phyloP scores from a whole-genome alignment of 805 yeast species.

The Wickerhamomyces tratensis region DNA sequence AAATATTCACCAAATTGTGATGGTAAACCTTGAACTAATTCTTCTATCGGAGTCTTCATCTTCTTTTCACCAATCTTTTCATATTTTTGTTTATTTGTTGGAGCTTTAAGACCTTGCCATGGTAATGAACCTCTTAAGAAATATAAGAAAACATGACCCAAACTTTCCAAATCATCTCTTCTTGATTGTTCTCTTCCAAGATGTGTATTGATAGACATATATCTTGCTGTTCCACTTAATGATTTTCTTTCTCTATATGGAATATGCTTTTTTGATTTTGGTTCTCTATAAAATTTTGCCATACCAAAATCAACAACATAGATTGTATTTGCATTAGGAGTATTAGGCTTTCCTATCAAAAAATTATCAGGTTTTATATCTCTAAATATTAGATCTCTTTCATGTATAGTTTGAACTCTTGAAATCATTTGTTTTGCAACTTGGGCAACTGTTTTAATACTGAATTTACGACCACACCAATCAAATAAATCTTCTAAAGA shows the following conservation, averaged over 20 bases:
- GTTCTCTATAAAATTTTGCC: slow-evolving; percentile 98
- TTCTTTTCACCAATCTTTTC: slow-evolving; percentile 97
- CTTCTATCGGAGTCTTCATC: slow-evolving; percentile 78
- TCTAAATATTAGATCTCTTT: slow-evolving; percentile 83
- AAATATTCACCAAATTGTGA: slow-evolving; percentile 89
- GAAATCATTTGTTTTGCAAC: slow-evolving; percentile 92
- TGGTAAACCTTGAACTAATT: slow-evolving; percentile 70
- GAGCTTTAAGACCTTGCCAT: slow-evolving; percentile 99
- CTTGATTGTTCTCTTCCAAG: slow-evolving; percentile 95
- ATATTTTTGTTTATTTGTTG: slow-evolving; percentile 94
- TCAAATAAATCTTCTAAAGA: slow-evolving; percentile 93
- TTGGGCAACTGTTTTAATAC: slow-evolving; percentile 83
- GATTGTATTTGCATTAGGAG: slow-evolving; percentile 75
- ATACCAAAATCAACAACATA: slow-evolving; percentile 95
- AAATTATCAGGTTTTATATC: slow-evolving; percentile 98
- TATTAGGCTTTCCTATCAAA: slow-evolving; percentile 80
- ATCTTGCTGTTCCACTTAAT: slow-evolving; percentile 95
- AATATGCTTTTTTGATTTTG: slow-evolving; percentile 89
- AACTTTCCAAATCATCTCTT: slow-evolving; percentile 91
- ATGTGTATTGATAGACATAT: slow-evolving; percentile 97
- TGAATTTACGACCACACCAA: slow-evolving; percentile 93
- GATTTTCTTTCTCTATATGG: slow-evolving; percentile 96
- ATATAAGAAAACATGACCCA: slow-evolving; percentile 95
- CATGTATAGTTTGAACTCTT: slow-evolving; percentile 79
- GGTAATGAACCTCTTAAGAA: slow-evolving; percentile 91